Conservation (phyloP, 78 protist genomes). For the Chrysochromulina parva region DNA sequence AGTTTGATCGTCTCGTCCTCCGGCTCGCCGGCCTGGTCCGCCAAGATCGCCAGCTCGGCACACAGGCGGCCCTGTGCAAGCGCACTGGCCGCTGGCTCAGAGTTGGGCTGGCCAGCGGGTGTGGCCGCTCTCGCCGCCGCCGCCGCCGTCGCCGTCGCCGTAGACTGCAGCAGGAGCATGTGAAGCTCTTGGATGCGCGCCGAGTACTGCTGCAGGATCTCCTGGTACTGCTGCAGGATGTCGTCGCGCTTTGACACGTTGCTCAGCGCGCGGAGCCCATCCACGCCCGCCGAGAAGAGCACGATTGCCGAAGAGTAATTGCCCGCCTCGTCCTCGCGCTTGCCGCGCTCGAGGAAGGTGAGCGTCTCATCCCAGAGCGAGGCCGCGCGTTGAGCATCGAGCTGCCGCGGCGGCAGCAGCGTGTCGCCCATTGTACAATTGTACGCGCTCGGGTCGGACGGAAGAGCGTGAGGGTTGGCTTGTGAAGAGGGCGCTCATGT, state of each 20-base stretch:
- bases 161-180: not conserved
- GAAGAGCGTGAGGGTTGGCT: too few species aligned
- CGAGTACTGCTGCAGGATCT: not conserved
- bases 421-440: too few species aligned
- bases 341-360: slow-evolving; percentile 2
- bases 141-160: not conserved
- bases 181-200: not conserved
- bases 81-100: not conserved
- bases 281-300: not conserved
- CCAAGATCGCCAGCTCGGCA: slow-evolving; percentile 7
- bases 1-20: not conserved
- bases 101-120: not conserved
- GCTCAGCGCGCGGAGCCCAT: not conserved
- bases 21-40: slow-evolving; percentile 4
- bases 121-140: not conserved
- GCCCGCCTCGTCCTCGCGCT: not conserved
- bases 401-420: too few species aligned
- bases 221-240: not conserved
- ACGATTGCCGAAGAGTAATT: not conserved
- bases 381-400: not conserved
- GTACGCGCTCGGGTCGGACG: too few species aligned
- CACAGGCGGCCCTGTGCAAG: not conserved
- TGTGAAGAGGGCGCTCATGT: too few species aligned
- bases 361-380: not conserved
- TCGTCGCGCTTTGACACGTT: not conserved